These are phyloP conservation scores for Mortierella sp. DNA, from an alignment of 371 early-diverging fungal genomes.

Conservation along the genomic window DNA sequence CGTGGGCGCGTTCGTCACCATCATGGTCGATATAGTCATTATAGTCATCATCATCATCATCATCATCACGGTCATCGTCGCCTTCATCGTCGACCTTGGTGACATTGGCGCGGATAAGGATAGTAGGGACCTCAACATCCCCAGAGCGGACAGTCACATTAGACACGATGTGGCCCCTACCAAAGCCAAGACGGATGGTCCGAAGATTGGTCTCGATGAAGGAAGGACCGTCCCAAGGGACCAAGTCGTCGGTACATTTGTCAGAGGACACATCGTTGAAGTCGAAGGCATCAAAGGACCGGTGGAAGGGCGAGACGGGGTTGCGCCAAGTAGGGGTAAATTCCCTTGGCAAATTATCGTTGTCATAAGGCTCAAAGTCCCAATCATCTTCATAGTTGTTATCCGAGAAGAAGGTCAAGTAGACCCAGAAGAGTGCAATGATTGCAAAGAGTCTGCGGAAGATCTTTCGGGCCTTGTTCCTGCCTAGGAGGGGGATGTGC, in stretches of 20 bases:
- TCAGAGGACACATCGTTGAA: neutral
- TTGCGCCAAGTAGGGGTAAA: neutral
- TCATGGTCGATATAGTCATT: constrained; percentile 16
- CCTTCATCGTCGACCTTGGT: constrained; percentile 22
- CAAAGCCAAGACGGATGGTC: constrained; percentile 25
- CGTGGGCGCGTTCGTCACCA: constrained; percentile 6
- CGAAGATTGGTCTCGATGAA: constrained; percentile 3
- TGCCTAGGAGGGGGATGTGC: constrained; percentile 18
- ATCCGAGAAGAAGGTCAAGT: constrained; percentile 16
- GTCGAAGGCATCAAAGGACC: constrained; percentile 1
- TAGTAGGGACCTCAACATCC: constrained; percentile 18
- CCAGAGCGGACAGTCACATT: constrained; percentile 25
- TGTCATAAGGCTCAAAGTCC: neutral
- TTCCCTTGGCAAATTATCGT: neutral
- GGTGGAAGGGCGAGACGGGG: neutral
- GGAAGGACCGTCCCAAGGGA: constrained; percentile 34
- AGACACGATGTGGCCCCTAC: constrained; percentile 31
- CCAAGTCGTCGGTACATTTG: constrained; percentile 19
- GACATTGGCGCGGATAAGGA: constrained; percentile 36
- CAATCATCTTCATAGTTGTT: neutral
- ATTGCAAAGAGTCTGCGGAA: constrained; percentile 17
- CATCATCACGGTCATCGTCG: constrained; percentile 19
- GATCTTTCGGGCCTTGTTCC: constrained; percentile 19
- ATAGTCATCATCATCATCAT: constrained; percentile 19
- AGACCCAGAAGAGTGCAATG: constrained; percentile 15